Base-by-base conservation (phyloP, 176 grass and related monocot genomes). In the Poa pratensis region DNA sequence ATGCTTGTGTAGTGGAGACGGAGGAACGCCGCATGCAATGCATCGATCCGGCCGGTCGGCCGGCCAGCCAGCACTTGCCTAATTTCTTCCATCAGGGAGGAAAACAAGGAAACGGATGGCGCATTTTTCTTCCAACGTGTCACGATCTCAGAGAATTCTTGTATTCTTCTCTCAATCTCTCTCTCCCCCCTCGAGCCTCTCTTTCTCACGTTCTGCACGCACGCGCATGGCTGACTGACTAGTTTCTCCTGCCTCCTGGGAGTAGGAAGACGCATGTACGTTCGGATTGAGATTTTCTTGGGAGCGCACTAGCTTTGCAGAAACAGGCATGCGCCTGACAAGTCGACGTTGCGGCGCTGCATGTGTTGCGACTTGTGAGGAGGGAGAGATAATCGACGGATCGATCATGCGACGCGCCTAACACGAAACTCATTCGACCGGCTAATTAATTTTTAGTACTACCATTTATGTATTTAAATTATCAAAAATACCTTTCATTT, bases 121-220 rank as follows among this genome's bases (percentile, higher is more conserved):
- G 42, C 69, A 73, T 73, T 48, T 73, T 48, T 26, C 42, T 49
- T 23, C 42, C 13, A 1, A 73, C 69, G 69, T 73, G 69, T 73
- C 42, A 48, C 42, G 6, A 73, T 49, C 42, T 73, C 22, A 48
- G 13, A 32, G 62, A 32, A 63, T 63, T 12, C 27, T 30, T 32
- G 0, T 32, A 62, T 5, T 30, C 61, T 7, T n/a, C n/a, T n/a
- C n/a, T n/a, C n/a, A n/a, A 4, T 64, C 5, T 62, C 59, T 62
- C 53, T 57, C 53, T 7, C 53, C 7, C 17, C 1, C 51, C 0
- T 9, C 5, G 4, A 34, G 32, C 1, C 4, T 35, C 34, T 35
- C 34, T 35, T 4, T 27, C 59, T 28, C 60, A 5, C 55, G 19
- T 59, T 26, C 9, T 59, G 11, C 23, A 13, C 23, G 59, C 59